Base-by-base conservation (phyloP, 306 rosid genomes). In the Trichosanthes cucumerina region DNA sequence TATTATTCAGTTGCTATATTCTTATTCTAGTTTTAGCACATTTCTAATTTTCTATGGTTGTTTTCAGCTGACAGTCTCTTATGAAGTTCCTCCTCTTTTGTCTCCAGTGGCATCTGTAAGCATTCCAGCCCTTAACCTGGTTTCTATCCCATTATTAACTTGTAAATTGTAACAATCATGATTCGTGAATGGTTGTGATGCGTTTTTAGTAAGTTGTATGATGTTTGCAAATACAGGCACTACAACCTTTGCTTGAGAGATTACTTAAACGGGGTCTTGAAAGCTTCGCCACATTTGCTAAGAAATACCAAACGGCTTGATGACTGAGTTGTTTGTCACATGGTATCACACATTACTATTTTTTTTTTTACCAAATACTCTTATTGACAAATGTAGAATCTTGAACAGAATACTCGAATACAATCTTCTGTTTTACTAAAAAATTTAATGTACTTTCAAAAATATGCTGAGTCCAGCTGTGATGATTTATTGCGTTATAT, bases 91-190 rank as follows among this genome's bases (percentile, higher is more conserved):
- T 65, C 91, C 80, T 73, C 80, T 95, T 80, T 87, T 95, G 69
- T 79, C 84, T 84, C 98, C 99, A 50, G 99, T 92, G 82, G 98
- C 98, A 68, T 90, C 98, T 26, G 99, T 95, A 86, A 86, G 93
- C 72, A 28, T 73, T 85, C 69, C 80, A 52, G 5, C 23, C 31
- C 6, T 24, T 83, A 53, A 16, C 8, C 23, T 31, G 3, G 13
- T 7, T 43, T 39, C 57, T 7, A 46, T 28, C n/a, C 39, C 26
- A 74, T 52, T 52, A 33, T 50, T 33, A 24, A 54, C 33, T 59
- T 4, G 23, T 6, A 33, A 47, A 18, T 57, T 2, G 36, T 9
- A 77, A 38, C 79, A 14, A 36, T 58, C 56, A 72, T 44, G 43
- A 43, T 62, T 21, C 31, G 1, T 13, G 31, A 62, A 6, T 13